Evolutionary conservation across 208 protist genomes (phyloP), one percentile per base, ranked within the genome.

Genomic region (Leishmania martiniquensis): DNA sequence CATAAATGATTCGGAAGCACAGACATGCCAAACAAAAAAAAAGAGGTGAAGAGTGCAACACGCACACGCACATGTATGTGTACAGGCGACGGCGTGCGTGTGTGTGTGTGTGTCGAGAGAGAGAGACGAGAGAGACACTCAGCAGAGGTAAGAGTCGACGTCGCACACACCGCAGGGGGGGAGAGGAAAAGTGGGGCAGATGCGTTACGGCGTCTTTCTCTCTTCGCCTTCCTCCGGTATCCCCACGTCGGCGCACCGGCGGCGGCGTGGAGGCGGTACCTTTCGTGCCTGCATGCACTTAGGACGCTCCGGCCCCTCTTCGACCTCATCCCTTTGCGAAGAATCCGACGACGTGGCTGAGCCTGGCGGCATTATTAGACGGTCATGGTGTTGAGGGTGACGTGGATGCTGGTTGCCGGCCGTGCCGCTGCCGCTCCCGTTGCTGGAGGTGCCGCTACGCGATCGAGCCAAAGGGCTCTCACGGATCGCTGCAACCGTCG

Each of bases 31-130:
- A 52, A 17, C 49, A 52, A 9, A 52, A 77, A 75, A 54, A 29
- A 72, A 29, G 67, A 22, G 22, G 67, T 55, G 67, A 17, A 32
- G 67, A 67, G n/a, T n/a, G n/a, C n/a, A n/a, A n/a, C 32, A 67
- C 32, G 44, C 62, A 67, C 62, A 67, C 62, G 22, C 62, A 67
- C 60, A 67, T 7, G 20, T 52, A 67, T 59, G 25, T 59, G 54
- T 32, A 20, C 22, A 52, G 49, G 22, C 10, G 49, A 1, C 49
- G 22, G 49, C 0, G 49, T n/a, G 49, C 20, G 22, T 22, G 54
- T 22, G 6, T 22, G 22, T 25, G 54, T 25, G 54, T 59, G 54
- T 25, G 25, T 59, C n/a, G 49, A 25, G 49, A 12, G 17, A 54
- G 15, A 54, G 0, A 54, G 17, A 12, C 22, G 49, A 54, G 17